Conservation (phyloP, 1,284 basidiomycete genomes). For the Flammula alnicola region DNA sequence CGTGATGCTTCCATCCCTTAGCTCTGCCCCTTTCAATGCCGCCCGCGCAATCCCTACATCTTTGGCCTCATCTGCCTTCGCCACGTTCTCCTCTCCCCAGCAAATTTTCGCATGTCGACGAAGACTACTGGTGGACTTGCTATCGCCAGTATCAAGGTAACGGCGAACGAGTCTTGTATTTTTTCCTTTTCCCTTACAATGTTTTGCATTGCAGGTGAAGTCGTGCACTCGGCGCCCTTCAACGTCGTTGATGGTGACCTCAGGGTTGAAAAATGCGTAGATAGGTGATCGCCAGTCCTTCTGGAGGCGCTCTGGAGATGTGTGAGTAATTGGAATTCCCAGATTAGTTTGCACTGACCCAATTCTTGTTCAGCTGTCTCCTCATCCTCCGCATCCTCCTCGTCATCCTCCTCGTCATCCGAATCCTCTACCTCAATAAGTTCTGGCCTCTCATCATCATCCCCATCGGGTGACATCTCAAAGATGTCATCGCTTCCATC, state of each 20-base stretch:
- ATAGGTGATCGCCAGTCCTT: constrained; percentile 7
- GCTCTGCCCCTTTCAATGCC: constrained; percentile 6
- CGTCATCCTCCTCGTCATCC: too few relatives aligned
- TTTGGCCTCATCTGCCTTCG: constrained; percentile 23
- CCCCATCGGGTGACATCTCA: too few relatives aligned
- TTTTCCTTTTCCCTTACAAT: constrained; percentile 6
- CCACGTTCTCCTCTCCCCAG: constrained; percentile 38
- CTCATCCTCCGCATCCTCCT: too few relatives aligned
- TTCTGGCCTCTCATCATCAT: too few relatives aligned
- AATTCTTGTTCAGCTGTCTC: too few relatives aligned
- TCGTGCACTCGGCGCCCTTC: constrained; percentile 3
- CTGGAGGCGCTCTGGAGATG: too few relatives aligned
- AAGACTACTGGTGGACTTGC: constrained; percentile 40
- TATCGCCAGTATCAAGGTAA: constrained; percentile 34
- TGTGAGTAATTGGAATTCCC: too few relatives aligned
- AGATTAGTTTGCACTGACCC: too few relatives aligned
- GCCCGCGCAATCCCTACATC: constrained; percentile 18
- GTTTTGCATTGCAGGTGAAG: constrained; percentile 8
- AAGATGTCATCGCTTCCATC: too few relatives aligned
- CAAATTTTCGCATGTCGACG: constrained; percentile 38
- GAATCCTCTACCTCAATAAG: too few relatives aligned
- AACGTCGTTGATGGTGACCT: constrained; percentile 5
- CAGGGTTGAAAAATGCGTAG: constrained; percentile 17
- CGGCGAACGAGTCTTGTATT: constrained; percentile 21
- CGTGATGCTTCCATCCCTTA: constrained; percentile 25